A percentile compares a stretch with the other conserved stretches of the same genome.
Evolutionary conservation across 75 land plant species (phyloP).

Genomic region (Isoetes taiwanensis): DNA sequence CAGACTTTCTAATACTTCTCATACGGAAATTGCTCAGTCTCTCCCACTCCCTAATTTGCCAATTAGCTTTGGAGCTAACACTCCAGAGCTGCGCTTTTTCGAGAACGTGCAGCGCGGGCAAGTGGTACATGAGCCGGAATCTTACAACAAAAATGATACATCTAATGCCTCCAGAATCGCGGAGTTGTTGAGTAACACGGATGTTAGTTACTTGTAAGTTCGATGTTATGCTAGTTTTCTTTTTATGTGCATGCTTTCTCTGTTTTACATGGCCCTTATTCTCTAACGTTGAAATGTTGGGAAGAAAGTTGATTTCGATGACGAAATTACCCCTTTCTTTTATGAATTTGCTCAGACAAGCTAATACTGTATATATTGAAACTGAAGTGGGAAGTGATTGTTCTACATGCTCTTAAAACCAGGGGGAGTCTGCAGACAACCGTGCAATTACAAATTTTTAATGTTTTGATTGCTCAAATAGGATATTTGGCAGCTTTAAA

Average conservation of each 20-base stretch:
- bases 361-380: not conserved
- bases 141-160: conserved; percentile 14
- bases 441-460: not conserved
- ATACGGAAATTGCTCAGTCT: conserved; percentile 57
- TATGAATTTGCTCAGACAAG: not conserved
- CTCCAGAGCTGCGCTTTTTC: conserved; percentile 32
- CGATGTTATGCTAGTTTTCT: not conserved
- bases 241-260: not conserved
- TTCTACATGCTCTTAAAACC: no score
- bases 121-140: conserved; percentile 6
- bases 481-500: not conserved
- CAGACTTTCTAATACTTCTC: conserved; percentile 51
- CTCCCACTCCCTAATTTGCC: conserved; percentile 73
- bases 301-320: not conserved
- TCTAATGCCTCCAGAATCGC: conserved; percentile 45
- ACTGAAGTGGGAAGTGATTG: no score
- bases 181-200: conserved; percentile 57
- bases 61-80: conserved; percentile 42
- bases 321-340: not conserved
- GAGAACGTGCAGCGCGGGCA: no score
- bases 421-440: not conserved
- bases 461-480: not conserved
- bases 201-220: conserved; percentile 65
- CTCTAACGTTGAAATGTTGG: not conserved
- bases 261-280: not conserved